Evolutionary conservation across 768 basidiomycete genomes (phyloP), one percentile per base, ranked within the genome.

Genomic region (Mycena vulgaris): DNA sequence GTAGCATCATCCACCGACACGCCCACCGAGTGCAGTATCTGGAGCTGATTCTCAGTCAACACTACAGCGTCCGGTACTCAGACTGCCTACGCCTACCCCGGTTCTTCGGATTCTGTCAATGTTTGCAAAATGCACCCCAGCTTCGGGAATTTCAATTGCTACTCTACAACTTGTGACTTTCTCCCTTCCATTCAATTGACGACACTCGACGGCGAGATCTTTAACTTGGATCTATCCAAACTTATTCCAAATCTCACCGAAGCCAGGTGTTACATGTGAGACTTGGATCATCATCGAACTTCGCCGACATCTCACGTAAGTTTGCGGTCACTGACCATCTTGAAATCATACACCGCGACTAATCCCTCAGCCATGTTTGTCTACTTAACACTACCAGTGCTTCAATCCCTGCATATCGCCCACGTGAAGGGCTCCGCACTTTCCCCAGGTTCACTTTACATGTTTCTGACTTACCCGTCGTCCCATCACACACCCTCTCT

Each of bases 1-100:
- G 58, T 13, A 39, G 53, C 35, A 17, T 52, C 37, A 67, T 67
- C 37, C 59, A 61, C 37, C 30, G 42, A 25, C 55, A 68, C 51
- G 58, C 66, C 2, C 37, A 48, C 7, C 31, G 59, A 27, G 10
- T 61, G 3, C 16, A 52, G 42, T 52, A 61, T 19, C 58, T 68
- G 13, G 66, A 68, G 23, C 48, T 68, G 6, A 2, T 53, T 19
- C 27, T 25, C n/a, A 23, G 40, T 11, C 59, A 31, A 27, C 10
- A 16, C 11, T n/a, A 60, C 40, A 25, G 39, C 51, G 40, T n/a
- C 59, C 30, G 19, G 19, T 30, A 9, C 27, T 66, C 13, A 48
- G 33, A 23, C 27, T 51, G 27, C 6, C 4, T 23, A 3, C 42
- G 3, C 25, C 39, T 28, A 39, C 0, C 64, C 48, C 0, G 28